Conservation (phyloP, 1,139 yeast species). For the Groenewaldozyma auringiensis region DNA sequence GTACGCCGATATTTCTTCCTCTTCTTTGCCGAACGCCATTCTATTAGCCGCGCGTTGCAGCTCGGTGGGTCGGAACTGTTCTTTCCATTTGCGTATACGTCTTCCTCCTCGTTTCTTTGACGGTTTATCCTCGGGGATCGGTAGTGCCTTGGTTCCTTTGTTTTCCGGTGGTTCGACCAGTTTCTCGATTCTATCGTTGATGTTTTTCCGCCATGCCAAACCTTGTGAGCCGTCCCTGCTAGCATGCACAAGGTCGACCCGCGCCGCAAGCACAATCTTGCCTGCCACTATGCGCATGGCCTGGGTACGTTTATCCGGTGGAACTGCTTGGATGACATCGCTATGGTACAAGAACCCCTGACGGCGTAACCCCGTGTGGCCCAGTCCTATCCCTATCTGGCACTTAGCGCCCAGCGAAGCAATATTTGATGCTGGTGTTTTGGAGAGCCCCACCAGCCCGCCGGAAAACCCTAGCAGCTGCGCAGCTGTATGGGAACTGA, state of each 20-base stretch:
- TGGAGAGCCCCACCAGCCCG: constrained; percentile 59
- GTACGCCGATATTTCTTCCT: constrained; percentile 44
- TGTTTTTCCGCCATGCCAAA: constrained; percentile 47
- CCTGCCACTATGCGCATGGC: constrained; percentile 77
- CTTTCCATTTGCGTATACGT: constrained; percentile 69
- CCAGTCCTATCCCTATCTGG: constrained; percentile 40
- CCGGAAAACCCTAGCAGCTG: constrained; percentile 66
- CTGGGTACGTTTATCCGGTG: constrained; percentile 54
- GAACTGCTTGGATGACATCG: constrained; percentile 35
- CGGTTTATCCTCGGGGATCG: constrained; percentile 70
- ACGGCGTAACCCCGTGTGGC: constrained; percentile 43
- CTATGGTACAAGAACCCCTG: constrained; percentile 47
- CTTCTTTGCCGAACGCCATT: constrained; percentile 69
- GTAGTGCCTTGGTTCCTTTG: constrained; percentile 63
- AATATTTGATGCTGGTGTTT: constrained; percentile 75
- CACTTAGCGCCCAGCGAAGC: constrained; percentile 69
- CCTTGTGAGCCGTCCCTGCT: constrained; percentile 52
- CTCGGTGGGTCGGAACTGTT: constrained; percentile 74
- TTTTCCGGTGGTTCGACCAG: constrained; percentile 72
- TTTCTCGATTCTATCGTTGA: constrained; percentile 58
- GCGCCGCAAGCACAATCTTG: constrained; percentile 72
- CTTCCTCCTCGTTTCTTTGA: constrained; percentile 86
- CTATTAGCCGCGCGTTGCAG: constrained; percentile 76
- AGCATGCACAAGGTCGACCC: constrained; percentile 54
- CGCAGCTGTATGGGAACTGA: constrained; percentile 70